phyloP scores from a whole-genome alignment of 2,329 filamentous ascomycete species.

The Phialophora chinensis region DNA sequence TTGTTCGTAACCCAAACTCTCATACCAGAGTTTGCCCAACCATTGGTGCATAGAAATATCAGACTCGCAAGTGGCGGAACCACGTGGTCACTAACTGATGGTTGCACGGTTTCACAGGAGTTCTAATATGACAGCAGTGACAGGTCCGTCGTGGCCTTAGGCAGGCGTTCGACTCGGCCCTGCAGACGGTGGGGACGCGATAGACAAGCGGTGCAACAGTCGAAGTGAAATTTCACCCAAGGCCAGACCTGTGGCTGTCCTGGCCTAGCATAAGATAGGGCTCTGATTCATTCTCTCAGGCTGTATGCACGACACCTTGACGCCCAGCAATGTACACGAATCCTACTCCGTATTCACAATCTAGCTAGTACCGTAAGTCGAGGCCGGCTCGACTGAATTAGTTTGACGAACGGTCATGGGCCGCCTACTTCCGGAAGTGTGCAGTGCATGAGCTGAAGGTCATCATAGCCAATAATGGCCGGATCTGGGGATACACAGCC shows the following conservation, averaged over 20 bases:
- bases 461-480: conserved; percentile 5
- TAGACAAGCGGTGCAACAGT: not conserved
- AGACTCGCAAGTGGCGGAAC: conserved; percentile 18
- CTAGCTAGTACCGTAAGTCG: not conserved
- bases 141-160: conserved; percentile 24
- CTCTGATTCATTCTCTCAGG: not conserved
- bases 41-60: conserved; percentile 13
- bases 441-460: conserved; percentile 12
- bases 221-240: not conserved
- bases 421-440: not conserved
- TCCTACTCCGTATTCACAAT: not conserved
- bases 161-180: not conserved
- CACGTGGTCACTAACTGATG: conserved; percentile 21
- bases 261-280: not conserved
- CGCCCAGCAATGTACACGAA: not conserved
- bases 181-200: not conserved
- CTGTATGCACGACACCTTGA: not conserved
- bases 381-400: conserved; percentile 4
- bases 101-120: conserved; percentile 14
- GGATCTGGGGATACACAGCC: not conserved
- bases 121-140: conserved; percentile 25
- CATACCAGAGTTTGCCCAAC: conserved; percentile 3
- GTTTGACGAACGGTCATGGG: not conserved
- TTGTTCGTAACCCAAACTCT: conserved; percentile 18
- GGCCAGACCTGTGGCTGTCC: not conserved